Conservation (phyloP, 1,139 yeast genomes). For the Wickerhamiella pararugosa region DNA sequence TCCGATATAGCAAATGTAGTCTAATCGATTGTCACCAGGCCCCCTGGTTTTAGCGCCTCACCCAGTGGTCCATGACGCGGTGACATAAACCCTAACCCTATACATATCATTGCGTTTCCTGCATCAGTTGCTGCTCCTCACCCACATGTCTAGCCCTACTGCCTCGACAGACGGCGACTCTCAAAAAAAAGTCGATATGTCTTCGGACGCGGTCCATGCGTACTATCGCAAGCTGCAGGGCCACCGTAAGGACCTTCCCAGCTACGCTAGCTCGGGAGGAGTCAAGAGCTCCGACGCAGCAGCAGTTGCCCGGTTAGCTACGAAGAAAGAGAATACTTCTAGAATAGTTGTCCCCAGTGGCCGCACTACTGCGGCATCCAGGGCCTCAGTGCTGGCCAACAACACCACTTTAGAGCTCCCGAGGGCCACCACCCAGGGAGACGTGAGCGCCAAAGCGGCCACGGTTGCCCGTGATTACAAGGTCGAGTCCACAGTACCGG, state of each 20-base stretch:
- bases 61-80: too few relatives aligned
- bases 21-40: too few relatives aligned
- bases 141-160: too few relatives aligned
- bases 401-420: conserved; percentile 20
- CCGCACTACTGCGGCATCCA: conserved; percentile 21
- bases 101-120: too few relatives aligned
- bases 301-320: conserved; percentile 26
- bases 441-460: conserved; percentile 19
- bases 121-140: too few relatives aligned
- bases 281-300: conserved; percentile 23
- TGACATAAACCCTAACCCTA: too few relatives aligned
- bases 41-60: too few relatives aligned
- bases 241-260: conserved; percentile 30
- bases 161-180: too few relatives aligned
- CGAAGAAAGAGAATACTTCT: conserved; percentile 18
- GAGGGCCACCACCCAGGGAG: conserved; percentile 21
- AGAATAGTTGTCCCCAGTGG: conserved; percentile 25
- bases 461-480: conserved; percentile 20
- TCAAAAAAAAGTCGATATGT: conserved; percentile 10
- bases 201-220: conserved; percentile 15
- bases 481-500: conserved; percentile 7
- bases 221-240: conserved; percentile 20
- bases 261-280: conserved; percentile 55
- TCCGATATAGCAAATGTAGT: too few relatives aligned
- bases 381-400: conserved; percentile 27